These are phyloP conservation scores for Neofusicoccum umdonicola DNA, from an alignment of 2,329 filamentous ascomycete genomes.

Conservation along the genomic window DNA sequence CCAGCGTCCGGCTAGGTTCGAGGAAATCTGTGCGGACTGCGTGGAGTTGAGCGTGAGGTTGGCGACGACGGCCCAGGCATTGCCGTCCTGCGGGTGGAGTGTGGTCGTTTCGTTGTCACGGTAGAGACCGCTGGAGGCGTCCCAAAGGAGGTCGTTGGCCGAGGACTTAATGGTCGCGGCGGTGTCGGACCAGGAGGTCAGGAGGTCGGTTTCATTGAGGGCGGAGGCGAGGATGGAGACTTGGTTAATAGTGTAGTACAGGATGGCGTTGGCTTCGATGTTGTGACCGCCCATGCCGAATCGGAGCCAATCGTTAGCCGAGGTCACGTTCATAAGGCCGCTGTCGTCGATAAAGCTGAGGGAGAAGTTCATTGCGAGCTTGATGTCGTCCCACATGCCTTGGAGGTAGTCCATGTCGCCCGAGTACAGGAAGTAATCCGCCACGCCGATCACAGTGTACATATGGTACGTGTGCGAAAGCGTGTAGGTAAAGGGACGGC, in stretches of 20 bases:
- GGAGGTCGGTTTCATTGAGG: conserved; percentile 27
- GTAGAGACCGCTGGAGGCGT: conserved; percentile 32
- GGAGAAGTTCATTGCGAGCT: conserved; percentile 44
- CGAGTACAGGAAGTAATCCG: conserved; percentile 46
- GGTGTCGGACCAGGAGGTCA: conserved; percentile 31
- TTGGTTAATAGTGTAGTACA: conserved; percentile 43
- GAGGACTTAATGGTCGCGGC: conserved; percentile 23
- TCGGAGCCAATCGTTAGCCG: conserved; percentile 47
- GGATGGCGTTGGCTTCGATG: conserved; percentile 50
- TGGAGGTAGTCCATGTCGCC: conserved; percentile 41
- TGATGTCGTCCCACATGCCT: conserved; percentile 45
- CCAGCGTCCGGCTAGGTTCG: conserved; percentile 53
- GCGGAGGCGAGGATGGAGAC: conserved; percentile 18
- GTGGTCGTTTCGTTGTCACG: conserved; percentile 43
- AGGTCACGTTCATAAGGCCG: conserved; percentile 48
- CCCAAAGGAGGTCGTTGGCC: conserved; percentile 29
- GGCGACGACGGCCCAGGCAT: conserved; percentile 35
- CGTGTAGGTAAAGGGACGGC: conserved; percentile 41
- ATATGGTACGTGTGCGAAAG: conserved; percentile 57
- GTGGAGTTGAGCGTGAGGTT: conserved; percentile 48
- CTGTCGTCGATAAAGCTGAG: conserved; percentile 42
- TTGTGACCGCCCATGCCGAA: conserved; percentile 53
- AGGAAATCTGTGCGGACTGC: conserved; percentile 45
- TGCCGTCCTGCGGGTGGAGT: conserved; percentile 50
- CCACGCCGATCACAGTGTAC: conserved; percentile 47